A percentile compares a stretch with the other conserved stretches of the same genome.
Conservation (phyloP, 306 rosid genomes). For the Sphenostylis stenocarpa region DNA sequence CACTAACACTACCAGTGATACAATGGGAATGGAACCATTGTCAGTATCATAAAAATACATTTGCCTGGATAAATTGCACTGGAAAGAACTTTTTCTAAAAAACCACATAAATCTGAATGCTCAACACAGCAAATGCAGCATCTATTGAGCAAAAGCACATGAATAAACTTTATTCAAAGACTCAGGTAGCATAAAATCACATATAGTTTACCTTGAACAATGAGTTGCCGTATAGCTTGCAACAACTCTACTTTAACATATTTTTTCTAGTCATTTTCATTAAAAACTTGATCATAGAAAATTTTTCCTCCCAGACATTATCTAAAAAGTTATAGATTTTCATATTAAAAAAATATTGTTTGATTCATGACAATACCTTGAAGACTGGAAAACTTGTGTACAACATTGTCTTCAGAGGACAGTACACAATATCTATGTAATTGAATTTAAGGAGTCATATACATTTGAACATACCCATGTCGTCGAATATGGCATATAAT, state of each 20-base stretch:
- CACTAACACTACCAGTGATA: no score
- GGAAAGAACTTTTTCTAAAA: constrained; percentile 2
- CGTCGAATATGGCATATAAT: background rate
- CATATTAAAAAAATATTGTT: background rate
- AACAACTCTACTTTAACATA: background rate
- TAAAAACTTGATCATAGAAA: background rate
- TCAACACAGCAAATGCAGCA: background rate
- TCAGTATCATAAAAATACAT: background rate
- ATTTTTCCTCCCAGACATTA: background rate
- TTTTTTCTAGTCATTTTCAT: background rate
- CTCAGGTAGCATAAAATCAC: background rate
- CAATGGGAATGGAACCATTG: no score
- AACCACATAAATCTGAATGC: background rate
- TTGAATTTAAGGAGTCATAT: background rate
- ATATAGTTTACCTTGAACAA: constrained; percentile 4
- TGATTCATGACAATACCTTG: background rate
- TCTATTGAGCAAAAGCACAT: background rate
- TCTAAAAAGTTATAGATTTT: background rate
- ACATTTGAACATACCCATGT: background rate
- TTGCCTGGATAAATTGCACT: background rate
- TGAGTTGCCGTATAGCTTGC: background rate
- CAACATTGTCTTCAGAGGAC: background rate
- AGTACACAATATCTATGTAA: background rate
- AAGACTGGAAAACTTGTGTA: background rate
- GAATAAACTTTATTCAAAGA: background rate